These are phyloP conservation scores for Leccinum discolor DNA, from an alignment of 1,284 basidiomycete species.

Conservation along the genomic window DNA sequence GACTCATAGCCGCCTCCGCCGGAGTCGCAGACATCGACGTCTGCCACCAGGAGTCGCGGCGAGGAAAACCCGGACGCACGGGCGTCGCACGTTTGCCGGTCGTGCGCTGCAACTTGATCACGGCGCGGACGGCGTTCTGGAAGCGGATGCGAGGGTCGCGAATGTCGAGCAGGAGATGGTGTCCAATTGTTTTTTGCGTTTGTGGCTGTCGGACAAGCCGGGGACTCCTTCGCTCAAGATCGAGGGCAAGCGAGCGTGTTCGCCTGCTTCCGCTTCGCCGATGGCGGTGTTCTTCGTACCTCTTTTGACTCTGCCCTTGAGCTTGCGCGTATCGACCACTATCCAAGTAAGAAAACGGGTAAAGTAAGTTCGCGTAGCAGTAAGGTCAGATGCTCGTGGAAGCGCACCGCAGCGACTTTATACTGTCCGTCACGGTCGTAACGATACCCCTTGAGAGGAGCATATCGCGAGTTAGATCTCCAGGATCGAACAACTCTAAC, in stretches of 20 bases:
- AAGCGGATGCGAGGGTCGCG: conserved; percentile 30
- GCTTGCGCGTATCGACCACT: conserved; percentile 6
- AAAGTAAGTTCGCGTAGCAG: conserved; percentile 6
- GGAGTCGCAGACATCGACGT: conserved; percentile 15
- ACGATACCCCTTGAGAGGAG: too few species aligned
- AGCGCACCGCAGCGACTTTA: too few species aligned
- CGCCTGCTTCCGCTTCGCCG: not conserved
- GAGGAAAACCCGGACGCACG: conserved; percentile 24
- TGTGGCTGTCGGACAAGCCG: not conserved
- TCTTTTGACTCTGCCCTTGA: not conserved
- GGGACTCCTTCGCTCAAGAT: conserved; percentile 7
- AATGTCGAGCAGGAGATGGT: conserved; percentile 25
- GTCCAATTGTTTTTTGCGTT: conserved; percentile 3
- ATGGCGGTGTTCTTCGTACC: not conserved
- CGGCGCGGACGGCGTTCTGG: conserved; percentile 31
- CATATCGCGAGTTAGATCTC: too few species aligned
- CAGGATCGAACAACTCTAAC: too few species aligned
- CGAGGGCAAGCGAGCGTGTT: conserved; percentile 1
- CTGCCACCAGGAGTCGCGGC: conserved; percentile 31
- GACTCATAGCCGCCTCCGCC: conserved; percentile 32
- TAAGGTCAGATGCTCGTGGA: too few species aligned
- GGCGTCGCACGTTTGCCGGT: conserved; percentile 23
- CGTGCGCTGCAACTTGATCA: conserved; percentile 31
- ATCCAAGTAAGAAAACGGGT: conserved; percentile 11
- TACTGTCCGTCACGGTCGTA: too few species aligned